Conservation (phyloP, 306 rosid genomes). For the Cucurbita moschata region DNA sequence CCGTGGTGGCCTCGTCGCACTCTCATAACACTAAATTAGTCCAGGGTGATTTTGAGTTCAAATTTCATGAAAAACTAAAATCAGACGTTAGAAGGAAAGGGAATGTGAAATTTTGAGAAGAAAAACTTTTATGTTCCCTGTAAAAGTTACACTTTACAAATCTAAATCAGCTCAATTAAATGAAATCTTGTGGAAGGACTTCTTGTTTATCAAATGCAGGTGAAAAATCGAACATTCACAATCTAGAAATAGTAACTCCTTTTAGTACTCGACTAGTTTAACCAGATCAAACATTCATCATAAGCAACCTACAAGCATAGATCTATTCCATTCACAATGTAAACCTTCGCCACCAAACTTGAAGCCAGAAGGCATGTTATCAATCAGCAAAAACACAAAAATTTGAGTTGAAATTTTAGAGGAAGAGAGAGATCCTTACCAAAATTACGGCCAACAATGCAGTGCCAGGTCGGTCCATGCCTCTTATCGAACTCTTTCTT, state of each 20-base stretch:
- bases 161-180: not conserved
- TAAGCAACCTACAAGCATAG: not conserved
- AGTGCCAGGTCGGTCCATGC: conserved; percentile 96
- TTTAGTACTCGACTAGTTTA: not conserved
- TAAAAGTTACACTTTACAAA: not conserved
- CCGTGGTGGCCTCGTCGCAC: not conserved
- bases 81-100: not conserved
- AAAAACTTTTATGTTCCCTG: not conserved
- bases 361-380: not conserved
- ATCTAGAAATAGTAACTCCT: not conserved
- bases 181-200: not conserved
- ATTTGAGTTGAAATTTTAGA: not conserved
- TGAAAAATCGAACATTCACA: not conserved
- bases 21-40: not conserved
- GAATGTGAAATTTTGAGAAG: not conserved
- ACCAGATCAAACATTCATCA: not conserved
- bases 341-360: not conserved
- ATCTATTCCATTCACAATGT: not conserved
- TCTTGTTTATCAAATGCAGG: not conserved
- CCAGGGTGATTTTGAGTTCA: not conserved
- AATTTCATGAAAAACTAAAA: not conserved
- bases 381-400: not conserved
- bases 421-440: conserved; percentile 29
- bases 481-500: conserved; percentile 87
- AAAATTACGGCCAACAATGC: conserved; percentile 92